Evolutionary conservation across 306 rosid genomes (phyloP), one percentile per base, ranked within the genome.

Genomic region (Sechiopsis laciniata): DNA sequence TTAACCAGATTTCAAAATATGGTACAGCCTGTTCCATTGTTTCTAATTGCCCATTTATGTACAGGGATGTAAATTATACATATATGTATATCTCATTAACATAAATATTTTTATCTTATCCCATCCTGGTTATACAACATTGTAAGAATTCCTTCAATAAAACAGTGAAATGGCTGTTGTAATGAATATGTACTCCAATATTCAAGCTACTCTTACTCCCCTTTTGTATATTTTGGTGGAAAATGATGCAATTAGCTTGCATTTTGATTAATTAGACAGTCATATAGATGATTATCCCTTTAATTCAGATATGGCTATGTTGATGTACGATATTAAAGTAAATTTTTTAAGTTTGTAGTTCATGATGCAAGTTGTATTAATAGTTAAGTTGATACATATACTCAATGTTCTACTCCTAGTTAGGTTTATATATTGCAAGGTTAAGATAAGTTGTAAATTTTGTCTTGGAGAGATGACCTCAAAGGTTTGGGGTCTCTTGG

Each of bases 71-170:
- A n/a, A 71, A 53, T 53, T 15, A 15, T 17, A 37, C 20, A 64
- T 62, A 32, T 4, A n/a, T 70, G 24, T 71, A 55, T 53, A 71
- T 54, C 10, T 71, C 63, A 54, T 71, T 54, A n/a, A 26, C 17
- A 55, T 71, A 29, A 17, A 54, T 71, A 54, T 32, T 52, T 54
- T 10, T 52, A 16, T 55, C 42, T 56, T 71, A 32, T 71, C 42
- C 21, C 57, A 20, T 48, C 73, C 58, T 50, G 40, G 58, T 50
- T 69, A 24, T 22, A 69, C 58, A 48, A 22, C 19, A 69, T 22
- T 69, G 58, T 69, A 22, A 69, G 45, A 50, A 71, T 54, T 71
- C 8, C 48, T 32, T 54, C 63, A 54, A 71, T 53, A 1, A 71
- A 53, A 71, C 42, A 52, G 24, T 53, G 62, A 69, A 45, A 50